Percentiles rank a stretch among this genome's conserved stretches.
These are phyloP conservation scores for Rhododendron williamsianum DNA, from an alignment of 148 eudicot species.

Conservation along the genomic window DNA sequence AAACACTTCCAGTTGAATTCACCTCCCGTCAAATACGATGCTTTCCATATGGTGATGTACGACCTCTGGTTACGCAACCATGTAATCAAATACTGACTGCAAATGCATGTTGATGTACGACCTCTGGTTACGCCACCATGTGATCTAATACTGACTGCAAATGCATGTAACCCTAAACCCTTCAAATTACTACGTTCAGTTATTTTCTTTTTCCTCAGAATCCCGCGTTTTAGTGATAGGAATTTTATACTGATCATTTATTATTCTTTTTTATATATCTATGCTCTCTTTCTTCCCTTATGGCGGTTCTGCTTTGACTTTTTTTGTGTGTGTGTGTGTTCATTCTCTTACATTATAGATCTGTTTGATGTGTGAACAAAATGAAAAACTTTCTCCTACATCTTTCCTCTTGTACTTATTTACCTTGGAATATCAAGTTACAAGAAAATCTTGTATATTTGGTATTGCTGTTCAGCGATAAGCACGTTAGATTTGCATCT, in stretches of 20 bases:
- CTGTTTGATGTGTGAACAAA: background rate
- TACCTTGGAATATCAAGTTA: background rate
- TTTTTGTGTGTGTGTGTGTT: background rate
- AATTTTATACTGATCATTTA: background rate
- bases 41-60: conserved; percentile 17
- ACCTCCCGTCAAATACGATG: conserved; percentile 7
- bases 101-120: conserved; percentile 7
- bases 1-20: conserved; percentile 12
- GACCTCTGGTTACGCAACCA: conserved; percentile 11
- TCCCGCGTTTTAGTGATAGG: background rate
- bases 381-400: background rate
- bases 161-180: background rate
- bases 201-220: background rate
- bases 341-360: background rate
- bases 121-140: conserved; percentile 10
- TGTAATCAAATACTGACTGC: conserved; percentile 4
- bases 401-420: background rate
- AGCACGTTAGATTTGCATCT: background rate
- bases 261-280: background rate
- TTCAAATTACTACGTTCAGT: background rate
- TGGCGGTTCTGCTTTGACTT: background rate
- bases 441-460: background rate
- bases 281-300: background rate
- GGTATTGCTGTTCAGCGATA: background rate
- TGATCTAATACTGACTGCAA: conserved; percentile 2